Conservation (phyloP, 768 basidiomycete species). For the Trametes gibbosa region DNA sequence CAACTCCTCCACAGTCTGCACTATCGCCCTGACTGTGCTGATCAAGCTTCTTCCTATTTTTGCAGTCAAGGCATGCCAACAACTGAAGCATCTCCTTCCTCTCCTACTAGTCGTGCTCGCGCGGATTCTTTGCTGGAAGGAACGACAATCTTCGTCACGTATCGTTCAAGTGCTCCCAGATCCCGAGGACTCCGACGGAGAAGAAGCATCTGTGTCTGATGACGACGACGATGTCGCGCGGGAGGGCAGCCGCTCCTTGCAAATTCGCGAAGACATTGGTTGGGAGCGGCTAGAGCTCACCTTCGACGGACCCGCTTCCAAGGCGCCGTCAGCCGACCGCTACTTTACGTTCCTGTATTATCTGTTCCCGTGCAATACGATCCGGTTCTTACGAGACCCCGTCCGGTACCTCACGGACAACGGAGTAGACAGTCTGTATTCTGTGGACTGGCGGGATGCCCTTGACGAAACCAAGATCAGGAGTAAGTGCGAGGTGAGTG, state of each 20-base stretch:
- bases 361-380: slow-evolving; percentile 85
- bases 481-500: slow-evolving; percentile 65
- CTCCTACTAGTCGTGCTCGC: slow-evolving; percentile 65
- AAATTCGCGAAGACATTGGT: slow-evolving; percentile 50
- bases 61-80: slow-evolving; percentile 57
- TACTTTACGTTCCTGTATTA: slow-evolving; percentile 85
- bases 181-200: slow-evolving; percentile 27
- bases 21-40: slow-evolving; percentile 58
- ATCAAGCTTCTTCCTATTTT: slow-evolving; percentile 74
- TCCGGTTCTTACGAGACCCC: slow-evolving; percentile 75
- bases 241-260: slow-evolving; percentile 16
- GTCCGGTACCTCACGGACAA: slow-evolving; percentile 56
- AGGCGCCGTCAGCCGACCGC: slow-evolving; percentile 56
- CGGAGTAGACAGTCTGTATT: slow-evolving; percentile 54
- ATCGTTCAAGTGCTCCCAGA: slow-evolving; percentile 14
- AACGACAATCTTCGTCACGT: slow-evolving; percentile 37
- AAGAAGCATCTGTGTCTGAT: slow-evolving; percentile 2
- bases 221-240: slow-evolving; percentile 17
- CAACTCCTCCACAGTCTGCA: slow-evolving; percentile 68
- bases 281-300: slow-evolving; percentile 69
- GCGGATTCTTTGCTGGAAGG: slow-evolving; percentile 74
- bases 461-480: slow-evolving; percentile 70
- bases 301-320: slow-evolving; percentile 50
- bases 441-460: slow-evolving; percentile 66
- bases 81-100: slow-evolving; percentile 61